Conservation (phyloP, 352 stramenopile genomes). For the Globisporangium emineosum region DNA sequence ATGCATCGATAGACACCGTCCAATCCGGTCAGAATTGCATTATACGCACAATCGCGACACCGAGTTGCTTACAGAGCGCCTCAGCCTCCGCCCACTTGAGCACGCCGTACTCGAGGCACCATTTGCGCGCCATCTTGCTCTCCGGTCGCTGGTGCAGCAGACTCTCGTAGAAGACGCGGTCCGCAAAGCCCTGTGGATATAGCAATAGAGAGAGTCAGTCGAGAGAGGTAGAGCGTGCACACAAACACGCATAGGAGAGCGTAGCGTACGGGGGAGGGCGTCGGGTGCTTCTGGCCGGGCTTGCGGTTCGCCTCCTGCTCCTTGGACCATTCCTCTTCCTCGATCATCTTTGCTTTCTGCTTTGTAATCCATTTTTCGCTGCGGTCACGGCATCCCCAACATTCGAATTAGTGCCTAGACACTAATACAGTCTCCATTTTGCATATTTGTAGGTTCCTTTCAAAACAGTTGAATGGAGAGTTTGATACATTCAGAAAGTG, state of each 20-base stretch:
- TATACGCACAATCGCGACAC: conserved; percentile 50
- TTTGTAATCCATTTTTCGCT: no score
- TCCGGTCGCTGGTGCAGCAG: conserved; percentile 80
- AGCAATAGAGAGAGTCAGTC: not conserved
- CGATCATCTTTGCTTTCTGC: conserved; percentile 67
- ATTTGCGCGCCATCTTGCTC: conserved; percentile 87
- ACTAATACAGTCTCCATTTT: no score
- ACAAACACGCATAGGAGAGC: not conserved
- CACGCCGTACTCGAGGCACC: conserved; percentile 89
- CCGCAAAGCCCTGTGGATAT: conserved; percentile 65
- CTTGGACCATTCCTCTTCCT: conserved; percentile 88
- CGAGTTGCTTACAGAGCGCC: conserved; percentile 72
- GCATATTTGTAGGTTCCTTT: no score
- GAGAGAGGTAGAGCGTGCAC: not conserved
- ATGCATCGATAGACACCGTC: no score
- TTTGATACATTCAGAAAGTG: no score
- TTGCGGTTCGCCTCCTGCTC: conserved; percentile 88
- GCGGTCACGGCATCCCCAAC: no score
- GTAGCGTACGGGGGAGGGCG: conserved; percentile 65
- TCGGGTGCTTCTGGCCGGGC: conserved; percentile 86
- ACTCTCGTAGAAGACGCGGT: conserved; percentile 91
- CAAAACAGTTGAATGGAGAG: no score
- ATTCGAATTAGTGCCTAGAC: no score
- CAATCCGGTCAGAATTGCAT: no score
- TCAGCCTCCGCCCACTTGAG: conserved; percentile 85